Evolutionary conservation across 495 filamentous ascomycete species (phyloP), one percentile per base, ranked within the genome.

Genomic region (Viridothelium virens): DNA sequence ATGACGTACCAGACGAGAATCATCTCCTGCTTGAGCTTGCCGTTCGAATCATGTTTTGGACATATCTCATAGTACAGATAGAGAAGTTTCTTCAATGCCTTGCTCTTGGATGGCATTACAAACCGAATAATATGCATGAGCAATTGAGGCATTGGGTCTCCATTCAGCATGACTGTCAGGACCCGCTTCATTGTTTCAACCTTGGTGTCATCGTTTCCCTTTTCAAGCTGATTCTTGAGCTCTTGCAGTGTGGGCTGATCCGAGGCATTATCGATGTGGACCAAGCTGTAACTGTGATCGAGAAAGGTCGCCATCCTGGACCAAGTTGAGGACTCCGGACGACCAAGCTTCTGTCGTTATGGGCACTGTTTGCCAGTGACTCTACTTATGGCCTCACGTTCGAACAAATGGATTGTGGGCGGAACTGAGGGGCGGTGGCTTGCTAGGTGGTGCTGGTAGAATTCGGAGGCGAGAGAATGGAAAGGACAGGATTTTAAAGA

Each of bases 81-180:
- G 16, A 99, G 84, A 50, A 99, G 80, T 80, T 97, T 97, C 84
- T 99, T 99, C 71, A 99, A 81, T n/a, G 86, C 80, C 78, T 97
- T 97, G 79, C 87, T 91, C 81, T 90, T 96, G 65, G 91, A 93
- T 1, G 95, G 95, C 95, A 97, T 97, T 69, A 99, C 91, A 77
- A 97, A 97, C 77, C 94, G 89, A 79, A 99, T 97, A 74, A 99
- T 97, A 79, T 97, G 95, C 95, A 99, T 99, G 69, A 99, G 85
- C 18, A 99, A 84, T 71, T 90, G 86, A 47, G 91, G 86, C 89
- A 97, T 92, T 44, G 95, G 91, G 74, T 97, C 95, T 65, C 95
- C 95, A 74, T 97, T 99, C 73, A 99, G 86, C 92, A 97, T 96
- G 76, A 96, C 85, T 68, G 91, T 96, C 69, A 97, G 83, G 78